Conservation (phyloP, 1,139 yeast species). For the Saccharomycopsis phalli region DNA sequence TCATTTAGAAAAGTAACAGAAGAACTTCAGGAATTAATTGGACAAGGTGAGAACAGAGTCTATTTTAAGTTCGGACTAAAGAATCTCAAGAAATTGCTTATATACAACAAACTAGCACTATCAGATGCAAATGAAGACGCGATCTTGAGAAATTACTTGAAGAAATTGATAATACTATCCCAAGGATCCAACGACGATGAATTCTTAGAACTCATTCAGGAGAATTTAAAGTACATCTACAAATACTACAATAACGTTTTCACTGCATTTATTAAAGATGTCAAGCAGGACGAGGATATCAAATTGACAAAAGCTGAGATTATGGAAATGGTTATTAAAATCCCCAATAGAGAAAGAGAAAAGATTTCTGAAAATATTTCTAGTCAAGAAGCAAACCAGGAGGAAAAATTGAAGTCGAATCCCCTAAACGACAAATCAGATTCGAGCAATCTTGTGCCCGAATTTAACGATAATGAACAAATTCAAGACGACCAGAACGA, state of each 20-base stretch:
- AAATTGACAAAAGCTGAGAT: not conserved
- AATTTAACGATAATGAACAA: not conserved
- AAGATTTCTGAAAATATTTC: no score
- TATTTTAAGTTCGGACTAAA: slow-evolving; percentile 1
- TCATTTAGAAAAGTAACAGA: not conserved
- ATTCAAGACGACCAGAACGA: not conserved
- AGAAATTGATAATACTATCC: not conserved
- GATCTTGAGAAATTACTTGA: slow-evolving; percentile 2
- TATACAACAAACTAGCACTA: not conserved
- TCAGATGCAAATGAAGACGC: not conserved
- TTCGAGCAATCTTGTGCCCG: not conserved
- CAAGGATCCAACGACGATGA: not conserved
- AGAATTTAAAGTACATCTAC: not conserved
- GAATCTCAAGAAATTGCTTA: slow-evolving; percentile 1
- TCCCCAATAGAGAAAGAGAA: no score
- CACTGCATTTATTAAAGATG: not conserved
- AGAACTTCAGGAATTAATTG: not conserved
- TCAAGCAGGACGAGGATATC: not conserved
- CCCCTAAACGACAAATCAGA: slow-evolving; percentile 1
- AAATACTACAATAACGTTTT: not conserved
- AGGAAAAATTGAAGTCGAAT: not conserved
- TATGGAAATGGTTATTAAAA: not conserved
- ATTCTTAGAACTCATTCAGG: not conserved
- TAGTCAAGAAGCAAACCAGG: no score
- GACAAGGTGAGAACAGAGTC: not conserved